These are phyloP conservation scores for Alternaria alternata DNA, from an alignment of 2,329 filamentous ascomycete species.

Conservation along the genomic window DNA sequence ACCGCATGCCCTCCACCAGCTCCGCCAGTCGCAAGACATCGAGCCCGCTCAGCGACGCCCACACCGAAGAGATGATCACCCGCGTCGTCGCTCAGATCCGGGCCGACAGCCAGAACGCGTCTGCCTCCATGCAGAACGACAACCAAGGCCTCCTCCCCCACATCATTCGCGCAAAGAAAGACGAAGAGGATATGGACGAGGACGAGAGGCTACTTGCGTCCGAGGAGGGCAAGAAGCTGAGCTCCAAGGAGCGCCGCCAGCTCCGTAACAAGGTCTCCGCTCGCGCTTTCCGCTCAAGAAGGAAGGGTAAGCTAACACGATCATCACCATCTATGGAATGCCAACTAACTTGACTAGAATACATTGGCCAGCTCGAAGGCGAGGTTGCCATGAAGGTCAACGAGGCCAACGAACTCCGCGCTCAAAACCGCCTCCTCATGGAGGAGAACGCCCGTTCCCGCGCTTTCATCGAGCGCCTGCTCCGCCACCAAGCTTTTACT, in stretches of 20 bases:
- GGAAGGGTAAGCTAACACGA: conserved; percentile 78
- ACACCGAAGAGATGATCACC: conserved; percentile 86
- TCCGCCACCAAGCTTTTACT: conserved; percentile 59
- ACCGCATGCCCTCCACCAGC: conserved; percentile 28
- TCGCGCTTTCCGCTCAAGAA: conserved; percentile 93
- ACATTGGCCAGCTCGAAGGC: conserved; percentile 91
- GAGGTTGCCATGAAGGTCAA: conserved; percentile 85
- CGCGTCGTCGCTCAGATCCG: conserved; percentile 93
- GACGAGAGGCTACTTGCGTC: conserved; percentile 93
- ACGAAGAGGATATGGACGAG: conserved; percentile 98
- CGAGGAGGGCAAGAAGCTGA: conserved; percentile 99
- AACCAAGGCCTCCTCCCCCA: conserved; percentile 64
- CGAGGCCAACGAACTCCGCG: conserved; percentile 81
- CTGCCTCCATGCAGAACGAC: conserved; percentile 62
- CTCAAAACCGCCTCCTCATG: conserved; percentile 80
- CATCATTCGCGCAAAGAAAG: conserved; percentile 81
- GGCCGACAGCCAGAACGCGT: conserved; percentile 66
- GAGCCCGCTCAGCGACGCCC: conserved; percentile 54
- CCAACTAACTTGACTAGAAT: conserved; percentile 75
- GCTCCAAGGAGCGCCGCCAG: conserved; percentile 94
- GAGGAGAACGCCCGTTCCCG: conserved; percentile 89
- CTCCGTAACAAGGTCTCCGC: conserved; percentile 99
- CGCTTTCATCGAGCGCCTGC: conserved; percentile 80
- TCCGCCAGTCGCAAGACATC: conserved; percentile 47
- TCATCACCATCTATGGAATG: neutral